Evolutionary conservation across 2,329 filamentous ascomycete genomes (phyloP).

Genomic region (Emmonsia crescens): DNA sequence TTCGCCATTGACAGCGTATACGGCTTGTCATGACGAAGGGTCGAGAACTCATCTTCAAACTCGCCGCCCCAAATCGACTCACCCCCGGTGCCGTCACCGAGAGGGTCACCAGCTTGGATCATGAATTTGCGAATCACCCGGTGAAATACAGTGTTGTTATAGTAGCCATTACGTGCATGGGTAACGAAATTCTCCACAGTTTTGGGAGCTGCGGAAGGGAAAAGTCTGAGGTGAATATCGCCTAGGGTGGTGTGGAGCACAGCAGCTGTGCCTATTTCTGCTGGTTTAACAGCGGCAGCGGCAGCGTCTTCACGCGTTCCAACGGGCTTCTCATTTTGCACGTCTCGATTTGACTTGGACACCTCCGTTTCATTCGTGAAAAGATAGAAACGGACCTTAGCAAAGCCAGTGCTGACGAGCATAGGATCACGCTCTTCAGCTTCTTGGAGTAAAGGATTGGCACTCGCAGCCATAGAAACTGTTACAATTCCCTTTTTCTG

Average conservation of each 20-base stretch:
- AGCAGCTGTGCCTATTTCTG: conserved; percentile 66
- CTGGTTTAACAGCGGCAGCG: conserved; percentile 46
- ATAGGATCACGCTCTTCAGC: conserved; percentile 86
- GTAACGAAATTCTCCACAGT: conserved; percentile 96
- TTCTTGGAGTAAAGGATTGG: conserved; percentile 85
- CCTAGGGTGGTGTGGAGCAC: conserved; percentile 87
- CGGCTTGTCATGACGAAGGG: conserved; percentile 83
- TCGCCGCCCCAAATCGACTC: conserved; percentile 89
- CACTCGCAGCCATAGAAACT: conserved; percentile 91
- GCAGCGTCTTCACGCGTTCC: conserved; percentile 44
- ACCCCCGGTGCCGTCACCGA: conserved; percentile 81
- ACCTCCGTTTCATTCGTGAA: conserved; percentile 85
- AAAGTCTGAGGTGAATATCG: conserved; percentile 87
- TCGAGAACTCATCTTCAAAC: conserved; percentile 89
- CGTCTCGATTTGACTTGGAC: conserved; percentile 72
- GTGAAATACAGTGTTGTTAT: conserved; percentile 97
- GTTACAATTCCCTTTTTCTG: conserved; percentile 90
- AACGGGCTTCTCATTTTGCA: conserved; percentile 88
- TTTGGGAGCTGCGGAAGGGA: conserved; percentile 85
- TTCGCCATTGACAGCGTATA: conserved; percentile 98
- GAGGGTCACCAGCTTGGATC: conserved; percentile 77
- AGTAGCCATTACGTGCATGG: conserved; percentile 80
- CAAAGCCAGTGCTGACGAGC: conserved; percentile 69
- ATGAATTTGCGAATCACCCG: conserved; percentile 97
- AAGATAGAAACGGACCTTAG: conserved; percentile 93